Base-by-base conservation (phyloP, 352 stramenopile species). In the Globisporangium cylindrosporum region DNA sequence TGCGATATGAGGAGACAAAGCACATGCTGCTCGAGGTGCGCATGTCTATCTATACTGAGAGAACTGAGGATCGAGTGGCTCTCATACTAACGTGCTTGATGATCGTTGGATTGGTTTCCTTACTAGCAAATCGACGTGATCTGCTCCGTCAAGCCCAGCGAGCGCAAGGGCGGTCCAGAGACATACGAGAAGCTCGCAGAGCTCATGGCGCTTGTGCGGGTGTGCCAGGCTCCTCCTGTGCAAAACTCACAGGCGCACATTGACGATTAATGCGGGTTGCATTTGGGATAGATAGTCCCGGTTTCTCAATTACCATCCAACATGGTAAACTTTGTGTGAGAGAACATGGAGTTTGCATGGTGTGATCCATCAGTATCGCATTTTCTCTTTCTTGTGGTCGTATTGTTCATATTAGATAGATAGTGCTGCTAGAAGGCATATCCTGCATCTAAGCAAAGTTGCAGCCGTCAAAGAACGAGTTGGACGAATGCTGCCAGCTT, bases 121-220 rank as follows among this genome's bases (percentile, higher is more conserved):
- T 5, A 41, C 4, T 27, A 80, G 70, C 83, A 86, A 29, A 66
- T 88, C 34, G 81, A 87, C 46, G 68, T 78, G 25, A 68, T 92
- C 9, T 81, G 69, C 38, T 77, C 79, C 4, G 75, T 70, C 46
- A 90, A 90, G 67, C 79, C 76, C 8, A 80, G 76, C 41, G 81
- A 90, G 48, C 79, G 80, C 51, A 64, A 70, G 0, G 74, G 70
- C 0, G 70, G 71, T 4, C 69, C 78, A 4, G 81, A 89, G 57
- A 72, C 76, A n/a, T 89, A 89, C 59, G 81, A 90, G n/a, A 78
- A 81, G 49, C 73, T 90, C 1, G 64, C 81, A 2, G 75, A 88
- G 36, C 69, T 92, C 5, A 64, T 85, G 48, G 69, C 66, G 1
- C 87, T 85, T 41, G 75, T 75, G 29, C 29, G 20, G 29, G 7